Conservation (phyloP, 768 basidiomycete genomes). For the Hygrocybe punicea region DNA sequence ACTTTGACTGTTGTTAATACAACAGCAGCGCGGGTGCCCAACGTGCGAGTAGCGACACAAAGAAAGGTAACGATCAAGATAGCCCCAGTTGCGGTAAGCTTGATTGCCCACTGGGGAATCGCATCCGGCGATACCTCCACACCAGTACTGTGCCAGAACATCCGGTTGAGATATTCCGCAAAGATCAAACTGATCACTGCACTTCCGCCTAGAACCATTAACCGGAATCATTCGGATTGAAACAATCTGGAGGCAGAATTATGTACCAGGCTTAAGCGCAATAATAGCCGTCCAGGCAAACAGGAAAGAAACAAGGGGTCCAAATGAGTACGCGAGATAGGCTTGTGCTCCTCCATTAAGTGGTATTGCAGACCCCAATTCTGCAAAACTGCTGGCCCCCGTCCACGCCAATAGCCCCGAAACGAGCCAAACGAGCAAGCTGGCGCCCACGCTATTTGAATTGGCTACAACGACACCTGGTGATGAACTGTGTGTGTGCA, state of each 20-base stretch:
- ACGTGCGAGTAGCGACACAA: conserved; percentile 70
- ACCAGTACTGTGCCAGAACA: conserved; percentile 75
- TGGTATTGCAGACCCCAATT: conserved; percentile 86
- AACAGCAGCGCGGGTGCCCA: conserved; percentile 79
- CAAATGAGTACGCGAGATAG: conserved; percentile 87
- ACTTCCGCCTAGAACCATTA: conserved; percentile 49
- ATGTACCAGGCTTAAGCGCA: conserved; percentile 75
- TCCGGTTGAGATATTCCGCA: conserved; percentile 87
- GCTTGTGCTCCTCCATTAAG: conserved; percentile 70
- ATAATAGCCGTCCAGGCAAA: conserved; percentile 95
- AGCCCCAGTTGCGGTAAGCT: conserved; percentile 74
- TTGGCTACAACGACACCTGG: conserved; percentile 91
- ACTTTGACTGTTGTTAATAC: conserved; percentile 90
- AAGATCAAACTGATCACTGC: conserved; percentile 89
- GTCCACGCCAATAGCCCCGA: conserved; percentile 92
- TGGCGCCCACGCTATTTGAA: conserved; percentile 85
- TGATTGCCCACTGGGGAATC: conserved; percentile 89
- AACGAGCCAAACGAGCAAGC: conserved; percentile 77
- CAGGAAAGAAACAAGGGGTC: conserved; percentile 81
- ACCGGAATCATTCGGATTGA: not conserved
- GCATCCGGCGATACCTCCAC: conserved; percentile 69
- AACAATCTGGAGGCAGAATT: not conserved
- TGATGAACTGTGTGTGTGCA: conserved; percentile 58
- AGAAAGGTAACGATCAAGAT: conserved; percentile 70
- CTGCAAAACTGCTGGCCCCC: conserved; percentile 90